Conservation (phyloP, 2,329 filamentous ascomycete genomes). For the Trichoderma simmonsii region DNA sequence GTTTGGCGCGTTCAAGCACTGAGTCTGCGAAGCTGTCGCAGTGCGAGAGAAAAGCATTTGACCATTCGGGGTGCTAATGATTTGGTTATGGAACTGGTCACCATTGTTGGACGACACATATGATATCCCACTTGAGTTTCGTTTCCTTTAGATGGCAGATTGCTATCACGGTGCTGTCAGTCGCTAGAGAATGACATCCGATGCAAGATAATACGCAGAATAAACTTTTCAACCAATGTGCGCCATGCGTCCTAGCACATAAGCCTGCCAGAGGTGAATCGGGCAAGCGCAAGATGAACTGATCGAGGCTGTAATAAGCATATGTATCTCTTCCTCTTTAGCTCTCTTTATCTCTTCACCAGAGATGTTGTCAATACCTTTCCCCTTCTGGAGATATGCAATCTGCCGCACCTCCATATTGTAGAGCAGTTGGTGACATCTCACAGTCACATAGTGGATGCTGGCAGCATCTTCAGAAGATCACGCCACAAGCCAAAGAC, state of each 20-base stretch:
- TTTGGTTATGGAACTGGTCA: not conserved
- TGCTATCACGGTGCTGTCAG: not conserved
- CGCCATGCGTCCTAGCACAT: not conserved
- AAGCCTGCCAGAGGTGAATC: not conserved
- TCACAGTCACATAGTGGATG: not conserved
- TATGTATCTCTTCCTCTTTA: not conserved
- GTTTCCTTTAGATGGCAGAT: not conserved
- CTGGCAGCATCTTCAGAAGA: not conserved
- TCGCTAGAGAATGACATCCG: not conserved
- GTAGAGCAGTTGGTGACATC: not conserved
- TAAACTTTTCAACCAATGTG: not conserved
- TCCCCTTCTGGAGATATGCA: not conserved
- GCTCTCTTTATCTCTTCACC: not conserved
- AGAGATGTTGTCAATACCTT: not conserved
- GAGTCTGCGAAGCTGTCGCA: not conserved
- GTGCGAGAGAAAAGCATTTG: not conserved
- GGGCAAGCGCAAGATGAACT: not conserved
- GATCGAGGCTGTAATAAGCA: not conserved
- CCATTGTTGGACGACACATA: not conserved
- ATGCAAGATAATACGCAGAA: not conserved
- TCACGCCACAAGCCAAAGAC: not conserved
- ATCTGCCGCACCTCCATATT: not conserved
- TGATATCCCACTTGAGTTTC: slow-evolving; percentile 13
- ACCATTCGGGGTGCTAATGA: not conserved
- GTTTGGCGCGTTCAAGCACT: slow-evolving; percentile 49